Percentiles rank a stretch among this genome's conserved stretches.
phyloP scores from a whole-genome alignment of 2,329 filamentous ascomycete genomes.

The Atkinsonella texensis region DNA sequence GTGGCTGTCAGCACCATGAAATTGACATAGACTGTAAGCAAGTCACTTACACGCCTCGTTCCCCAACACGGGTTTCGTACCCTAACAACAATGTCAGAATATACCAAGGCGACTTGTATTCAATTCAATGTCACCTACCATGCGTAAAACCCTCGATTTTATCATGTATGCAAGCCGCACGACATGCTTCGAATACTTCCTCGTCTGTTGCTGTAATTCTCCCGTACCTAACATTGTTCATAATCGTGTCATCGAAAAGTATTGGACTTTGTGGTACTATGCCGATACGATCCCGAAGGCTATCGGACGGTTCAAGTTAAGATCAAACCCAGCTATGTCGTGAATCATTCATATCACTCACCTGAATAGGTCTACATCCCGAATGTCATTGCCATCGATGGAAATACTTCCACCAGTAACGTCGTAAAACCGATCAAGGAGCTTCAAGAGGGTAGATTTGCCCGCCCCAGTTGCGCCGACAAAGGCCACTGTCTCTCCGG shows the following conservation, averaged over 20 bases:
- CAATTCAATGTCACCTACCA: slow-evolving; percentile 17
- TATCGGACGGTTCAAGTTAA: slow-evolving; percentile 15
- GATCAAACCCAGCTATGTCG: not conserved
- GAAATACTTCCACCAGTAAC: slow-evolving; percentile 38
- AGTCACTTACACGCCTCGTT: slow-evolving; percentile 33
- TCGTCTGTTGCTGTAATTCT: slow-evolving; percentile 40
- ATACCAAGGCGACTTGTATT: not conserved
- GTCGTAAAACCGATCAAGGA: slow-evolving; percentile 49
- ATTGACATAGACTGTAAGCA: not conserved
- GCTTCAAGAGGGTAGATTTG: slow-evolving; percentile 45
- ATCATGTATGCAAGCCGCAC: slow-evolving; percentile 45
- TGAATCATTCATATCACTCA: slow-evolving; percentile 9
- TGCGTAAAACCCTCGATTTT: slow-evolving; percentile 43
- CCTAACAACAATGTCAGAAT: slow-evolving; percentile 16
- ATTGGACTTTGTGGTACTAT: slow-evolving; percentile 44
- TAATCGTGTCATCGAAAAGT: slow-evolving; percentile 45
- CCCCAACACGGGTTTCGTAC: slow-evolving; percentile 38
- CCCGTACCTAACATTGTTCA: slow-evolving; percentile 48
- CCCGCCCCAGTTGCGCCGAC: slow-evolving; percentile 49
- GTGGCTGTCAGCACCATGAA: slow-evolving; percentile 11
- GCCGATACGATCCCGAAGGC: slow-evolving; percentile 41
- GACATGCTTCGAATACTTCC: slow-evolving; percentile 42
- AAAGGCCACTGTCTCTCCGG: slow-evolving; percentile 45
- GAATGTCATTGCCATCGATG: slow-evolving; percentile 46
- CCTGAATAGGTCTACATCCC: slow-evolving; percentile 39